These are phyloP conservation scores for Schizopora paradoxa DNA, from an alignment of 1,284 basidiomycete species.

Conservation along the genomic window DNA sequence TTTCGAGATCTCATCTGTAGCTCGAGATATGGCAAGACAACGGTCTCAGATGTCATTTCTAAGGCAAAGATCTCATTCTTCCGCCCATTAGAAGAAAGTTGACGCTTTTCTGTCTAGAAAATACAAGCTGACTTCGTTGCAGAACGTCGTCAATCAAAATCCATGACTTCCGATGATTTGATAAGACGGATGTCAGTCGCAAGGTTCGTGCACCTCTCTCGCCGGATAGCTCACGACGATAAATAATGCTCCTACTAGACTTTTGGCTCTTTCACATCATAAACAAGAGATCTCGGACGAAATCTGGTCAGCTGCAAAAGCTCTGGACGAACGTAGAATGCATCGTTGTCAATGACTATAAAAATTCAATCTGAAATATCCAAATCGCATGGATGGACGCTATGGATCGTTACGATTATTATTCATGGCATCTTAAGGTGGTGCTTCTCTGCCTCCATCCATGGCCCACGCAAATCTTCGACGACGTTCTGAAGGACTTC, in stretches of 20 bases:
- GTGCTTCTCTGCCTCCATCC: slow-evolving; percentile 62
- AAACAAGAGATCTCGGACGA: slow-evolving; percentile 32
- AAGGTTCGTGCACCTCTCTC: slow-evolving; percentile 39
- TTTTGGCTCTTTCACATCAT: slow-evolving; percentile 27
- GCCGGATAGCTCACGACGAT: too few species aligned
- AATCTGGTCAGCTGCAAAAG: slow-evolving; percentile 36
- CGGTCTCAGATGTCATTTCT: slow-evolving; percentile 47
- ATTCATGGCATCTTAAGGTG: slow-evolving; percentile 41
- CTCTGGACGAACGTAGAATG: slow-evolving; percentile 31
- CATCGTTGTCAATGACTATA: slow-evolving; percentile 19
- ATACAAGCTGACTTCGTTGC: slow-evolving; percentile 73
- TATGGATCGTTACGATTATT: neutral
- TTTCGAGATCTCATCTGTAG: slow-evolving; percentile 54
- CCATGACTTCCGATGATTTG: slow-evolving; percentile 53
- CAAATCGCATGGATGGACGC: neutral
- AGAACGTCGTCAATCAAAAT: slow-evolving; percentile 43
- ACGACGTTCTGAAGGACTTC: slow-evolving; percentile 48
- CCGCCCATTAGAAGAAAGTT: neutral
- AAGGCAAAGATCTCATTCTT: slow-evolving; percentile 35
- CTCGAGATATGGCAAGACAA: slow-evolving; percentile 46
- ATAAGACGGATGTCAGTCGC: slow-evolving; percentile 59
- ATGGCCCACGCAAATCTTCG: slow-evolving; percentile 52
- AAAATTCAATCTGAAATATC: neutral
- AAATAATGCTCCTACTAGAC: neutral
- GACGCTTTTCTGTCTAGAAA: slow-evolving; percentile 35